Base-by-base conservation (phyloP, 2,329 filamentous ascomycete species). In the Fusarium nisikadoi region DNA sequence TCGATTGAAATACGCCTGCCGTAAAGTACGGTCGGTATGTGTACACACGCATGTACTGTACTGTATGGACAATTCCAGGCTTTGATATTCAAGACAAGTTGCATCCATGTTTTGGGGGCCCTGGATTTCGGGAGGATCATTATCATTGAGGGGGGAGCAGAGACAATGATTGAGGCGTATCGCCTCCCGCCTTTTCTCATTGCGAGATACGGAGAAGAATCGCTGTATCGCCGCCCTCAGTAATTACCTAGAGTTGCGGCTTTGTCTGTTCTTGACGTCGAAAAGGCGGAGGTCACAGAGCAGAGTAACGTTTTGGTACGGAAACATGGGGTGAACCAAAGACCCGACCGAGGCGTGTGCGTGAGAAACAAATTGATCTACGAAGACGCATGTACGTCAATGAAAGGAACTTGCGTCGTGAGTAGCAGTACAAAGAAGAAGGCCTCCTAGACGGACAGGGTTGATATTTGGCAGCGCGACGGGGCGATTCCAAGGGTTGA, bases 161-260 rank as follows among this genome's bases (percentile, higher is more conserved):
- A 70, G 59, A 75, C 71, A 62, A 60, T 49, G 55, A 68, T 43
- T 70, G 65, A 72, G 68, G 71, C 56, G 62, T 71, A 52, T 69
- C 52, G 61, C 69, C 71, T 70, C 71, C 67, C 55, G 52, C 56
- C 62, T 54, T 36, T 45, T 41, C 25, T 27, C 33, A 39, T 38
- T 38, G 33, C 19, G 33, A 39, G 49, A 29, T 53, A 39, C 25
- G 35, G 25, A 36, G 16, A 27, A 42, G 16, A 56, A 25, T 64
- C 33, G 20, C 57, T 66, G 62, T 41, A 66, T 39, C 39, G 52
- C 45, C 16, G 38, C 46, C 36, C 46, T 33, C 41, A 20, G 23
- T 49, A 11, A 50, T 33, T 31, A 45, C 33, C n/a, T 38, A n/a
- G 33, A 67, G 41, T 66, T 53, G 35, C 45, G 39, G n/a, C 53